These are phyloP conservation scores for Debaryomycetaceae sp. DNA, from an alignment of 1,139 yeast species.

Conservation along the genomic window DNA sequence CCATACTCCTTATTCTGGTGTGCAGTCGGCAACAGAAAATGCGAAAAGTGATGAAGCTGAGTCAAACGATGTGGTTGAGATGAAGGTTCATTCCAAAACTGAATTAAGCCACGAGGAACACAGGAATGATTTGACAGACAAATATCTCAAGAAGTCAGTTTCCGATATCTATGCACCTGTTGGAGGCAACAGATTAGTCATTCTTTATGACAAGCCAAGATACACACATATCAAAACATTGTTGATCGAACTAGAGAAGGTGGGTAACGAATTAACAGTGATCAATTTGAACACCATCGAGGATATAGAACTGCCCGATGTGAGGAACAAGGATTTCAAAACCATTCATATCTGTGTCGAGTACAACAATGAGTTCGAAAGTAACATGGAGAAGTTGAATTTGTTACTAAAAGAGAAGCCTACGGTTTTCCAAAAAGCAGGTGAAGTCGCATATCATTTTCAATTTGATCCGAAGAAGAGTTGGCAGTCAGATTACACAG, in stretches of 20 bases:
- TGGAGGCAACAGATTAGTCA: conserved; percentile 22
- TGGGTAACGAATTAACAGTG: conserved; percentile 18
- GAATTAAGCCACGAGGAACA: not conserved
- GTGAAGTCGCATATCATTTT: conserved; percentile 34
- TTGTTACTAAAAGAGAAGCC: conserved; percentile 20
- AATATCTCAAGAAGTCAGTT: not conserved
- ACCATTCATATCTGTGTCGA: conserved; percentile 34
- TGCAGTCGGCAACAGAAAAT: not conserved
- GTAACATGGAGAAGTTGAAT: conserved; percentile 17
- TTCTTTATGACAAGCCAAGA: conserved; percentile 30
- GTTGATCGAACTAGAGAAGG: conserved; percentile 21
- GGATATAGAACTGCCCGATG: not conserved
- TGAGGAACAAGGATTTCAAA: conserved; percentile 12
- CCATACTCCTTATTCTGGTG: no score
- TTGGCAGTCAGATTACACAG: conserved; percentile 31
- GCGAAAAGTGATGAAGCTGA: not conserved
- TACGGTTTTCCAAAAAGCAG: conserved; percentile 14
- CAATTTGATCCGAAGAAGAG: conserved; percentile 33
- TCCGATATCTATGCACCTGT: not conserved
- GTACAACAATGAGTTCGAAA: conserved; percentile 28
- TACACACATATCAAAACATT: conserved; percentile 27
- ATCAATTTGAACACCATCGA: conserved; percentile 14
- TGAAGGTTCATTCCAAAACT: not conserved
- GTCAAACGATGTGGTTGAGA: not conserved
- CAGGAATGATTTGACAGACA: not conserved